phyloP scores from a whole-genome alignment of 805 yeast species.

The Cyberlindnera petersonii region DNA sequence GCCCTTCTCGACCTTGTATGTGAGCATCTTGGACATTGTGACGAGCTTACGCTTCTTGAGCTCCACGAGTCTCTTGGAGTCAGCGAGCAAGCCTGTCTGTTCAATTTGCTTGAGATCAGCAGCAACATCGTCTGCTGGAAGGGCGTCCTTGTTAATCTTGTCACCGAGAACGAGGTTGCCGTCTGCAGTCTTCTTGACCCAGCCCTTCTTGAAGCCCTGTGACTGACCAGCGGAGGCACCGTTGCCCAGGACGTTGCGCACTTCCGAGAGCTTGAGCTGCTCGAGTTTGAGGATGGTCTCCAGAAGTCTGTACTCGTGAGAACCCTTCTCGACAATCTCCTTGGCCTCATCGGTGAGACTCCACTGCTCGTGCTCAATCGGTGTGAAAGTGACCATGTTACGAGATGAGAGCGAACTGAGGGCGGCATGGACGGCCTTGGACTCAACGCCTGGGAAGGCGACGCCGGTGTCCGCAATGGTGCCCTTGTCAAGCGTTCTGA shows the following conservation, averaged over 20 bases:
- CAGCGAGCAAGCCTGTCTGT: constrained; percentile 50
- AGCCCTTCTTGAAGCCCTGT: constrained; percentile 94
- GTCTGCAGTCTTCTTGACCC: constrained; percentile 82
- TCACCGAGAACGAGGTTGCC: constrained; percentile 33
- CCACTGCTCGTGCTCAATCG: constrained; percentile 75
- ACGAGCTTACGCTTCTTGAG: constrained; percentile 92
- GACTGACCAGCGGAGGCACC: constrained; percentile 67
- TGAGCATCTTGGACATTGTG: constrained; percentile 62
- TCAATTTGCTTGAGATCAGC: constrained; percentile 55
- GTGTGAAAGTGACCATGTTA: constrained; percentile 69
- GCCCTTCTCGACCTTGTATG: constrained; percentile 77
- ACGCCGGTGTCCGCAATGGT: constrained; percentile 67
- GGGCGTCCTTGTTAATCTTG: constrained; percentile 41
- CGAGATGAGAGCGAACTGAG: constrained; percentile 83
- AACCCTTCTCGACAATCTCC: constrained; percentile 74
- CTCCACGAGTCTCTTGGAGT: constrained; percentile 70
- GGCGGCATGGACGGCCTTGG: constrained; percentile 73
- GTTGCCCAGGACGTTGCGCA: constrained; percentile 48
- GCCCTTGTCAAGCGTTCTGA: constrained; percentile 59
- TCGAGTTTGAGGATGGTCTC: constrained; percentile 73
- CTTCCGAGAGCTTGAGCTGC: constrained; percentile 79
- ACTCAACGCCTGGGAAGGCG: constrained; percentile 60
- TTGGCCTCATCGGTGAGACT: constrained; percentile 75
- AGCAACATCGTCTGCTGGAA: constrained; percentile 67
- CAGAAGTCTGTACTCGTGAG: constrained; percentile 83